Base-by-base conservation (phyloP, 441 rosid species). In the Eutrema salsugineum region DNA sequence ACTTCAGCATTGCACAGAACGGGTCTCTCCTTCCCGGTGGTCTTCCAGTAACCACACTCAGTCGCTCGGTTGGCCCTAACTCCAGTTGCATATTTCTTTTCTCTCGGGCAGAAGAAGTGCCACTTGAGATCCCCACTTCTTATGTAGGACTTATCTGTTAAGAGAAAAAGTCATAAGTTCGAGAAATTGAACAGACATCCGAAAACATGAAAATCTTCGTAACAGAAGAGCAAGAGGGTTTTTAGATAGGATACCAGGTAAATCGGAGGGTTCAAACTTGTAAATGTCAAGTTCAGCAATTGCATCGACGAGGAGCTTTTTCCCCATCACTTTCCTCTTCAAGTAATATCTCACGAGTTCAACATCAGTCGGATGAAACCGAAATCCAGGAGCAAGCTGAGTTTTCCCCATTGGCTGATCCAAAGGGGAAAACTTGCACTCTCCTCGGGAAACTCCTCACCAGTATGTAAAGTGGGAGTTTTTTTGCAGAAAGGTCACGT, bases 341-440 rank as follows among this genome's bases (percentile, higher is more conserved):
- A 94, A 70, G 55, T 90, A 87, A 60, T 83, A 91, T 38, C 44
- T 83, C 19, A 91, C 75, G 15, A 90, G 80, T 61, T 94, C 97
- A 1, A 66, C 87, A 76, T 91, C 94, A 64, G 88, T 90, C 0
- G 99, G 99, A 51, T 88, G 90, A 62, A 94, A 94, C 15, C 97
- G 86, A 70, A 90, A 81, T 10, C 99, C 99, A 14, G 97, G 97
- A 51, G 82, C 58, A 28, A 83, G 75, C 1, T 27, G 28, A 8
- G 36, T 71, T 28, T 59, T 83, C 49, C 77, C 80, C 80, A 77
- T 77, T 68, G 70, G 74, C 9, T 33, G 30, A 28, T 60, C 80
- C 77, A 77, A 72, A 72, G 77, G 80, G 80, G 80, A 71, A 77
- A 77, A 77, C 80, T 64, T 51, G 2, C 7, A 76, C 8, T 24